Percentiles rank a stretch among this genome's conserved stretches.
These are phyloP conservation scores for Apophysomyces variabilis DNA, from an alignment of 371 early-diverging fungal genomes.

Conservation along the genomic window DNA sequence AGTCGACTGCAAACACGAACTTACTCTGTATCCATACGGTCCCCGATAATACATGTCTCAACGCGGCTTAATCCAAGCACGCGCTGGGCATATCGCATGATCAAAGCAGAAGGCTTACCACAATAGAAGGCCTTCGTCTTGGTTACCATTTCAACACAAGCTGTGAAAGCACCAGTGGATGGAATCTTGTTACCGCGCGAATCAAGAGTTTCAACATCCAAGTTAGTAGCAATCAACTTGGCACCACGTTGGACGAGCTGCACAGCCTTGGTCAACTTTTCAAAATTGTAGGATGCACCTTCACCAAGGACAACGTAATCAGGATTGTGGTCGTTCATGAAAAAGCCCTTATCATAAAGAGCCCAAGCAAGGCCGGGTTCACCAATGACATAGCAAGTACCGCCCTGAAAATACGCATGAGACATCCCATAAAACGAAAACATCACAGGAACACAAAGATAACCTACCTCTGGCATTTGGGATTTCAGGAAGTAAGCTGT, in stretches of 20 bases:
- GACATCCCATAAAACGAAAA: not conserved
- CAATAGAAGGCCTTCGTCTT: slow-evolving; percentile 72
- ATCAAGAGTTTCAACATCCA: slow-evolving; percentile 66
- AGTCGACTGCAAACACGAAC: not conserved
- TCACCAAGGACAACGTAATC: slow-evolving; percentile 73
- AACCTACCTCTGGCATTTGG: slow-evolving; percentile 57
- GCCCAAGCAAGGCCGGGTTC: slow-evolving; percentile 71
- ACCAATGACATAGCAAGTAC: slow-evolving; percentile 66
- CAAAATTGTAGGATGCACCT: slow-evolving; percentile 64
- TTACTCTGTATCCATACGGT: slow-evolving; percentile 74
- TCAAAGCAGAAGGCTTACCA: slow-evolving; percentile 70
- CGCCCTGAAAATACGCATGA: slow-evolving; percentile 33
- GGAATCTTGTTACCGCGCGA: slow-evolving; percentile 62
- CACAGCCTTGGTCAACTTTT: slow-evolving; percentile 66
- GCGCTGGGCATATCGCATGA: slow-evolving; percentile 69
- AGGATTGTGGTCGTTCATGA: slow-evolving; percentile 67
- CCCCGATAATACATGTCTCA: slow-evolving; percentile 73
- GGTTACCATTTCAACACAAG: slow-evolving; percentile 64
- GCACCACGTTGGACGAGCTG: slow-evolving; percentile 63
- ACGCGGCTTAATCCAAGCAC: slow-evolving; percentile 60
- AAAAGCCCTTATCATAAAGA: slow-evolving; percentile 70
- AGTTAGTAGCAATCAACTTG: slow-evolving; percentile 70
- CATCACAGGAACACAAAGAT: too few species aligned
- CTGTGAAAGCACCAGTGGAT: slow-evolving; percentile 66
- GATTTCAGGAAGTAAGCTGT: slow-evolving; percentile 68